A percentile compares a stretch with the other conserved stretches of the same genome.
Conservation (phyloP, 495 filamentous ascomycete species). For the Penicillium waksmanii region DNA sequence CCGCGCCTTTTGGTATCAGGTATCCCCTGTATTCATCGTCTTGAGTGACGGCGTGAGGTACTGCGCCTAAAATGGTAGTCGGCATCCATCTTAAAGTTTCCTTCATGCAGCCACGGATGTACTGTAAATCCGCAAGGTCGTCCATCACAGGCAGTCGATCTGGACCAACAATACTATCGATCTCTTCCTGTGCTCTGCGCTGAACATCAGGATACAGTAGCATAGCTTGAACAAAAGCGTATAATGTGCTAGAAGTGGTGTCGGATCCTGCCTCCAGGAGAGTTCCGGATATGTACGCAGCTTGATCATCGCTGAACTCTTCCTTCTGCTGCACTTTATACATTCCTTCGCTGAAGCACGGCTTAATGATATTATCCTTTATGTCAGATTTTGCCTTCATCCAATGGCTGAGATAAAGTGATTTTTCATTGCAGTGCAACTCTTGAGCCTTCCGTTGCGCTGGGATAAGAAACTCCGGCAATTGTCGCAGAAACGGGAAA, state of each 20-base stretch:
- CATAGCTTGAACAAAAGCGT: constrained; percentile 49
- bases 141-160: constrained; percentile 30
- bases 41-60: constrained; percentile 57
- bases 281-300: constrained; percentile 45
- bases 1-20: constrained; percentile 50
- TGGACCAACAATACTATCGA: constrained; percentile 30
- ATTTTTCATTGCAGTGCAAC: constrained; percentile 34
- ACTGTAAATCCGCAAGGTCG: constrained; percentile 35
- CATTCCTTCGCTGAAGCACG: constrained; percentile 36
- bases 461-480: constrained; percentile 34
- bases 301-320: constrained; percentile 37
- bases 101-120: constrained; percentile 42
- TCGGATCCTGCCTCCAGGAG: constrained; percentile 50
- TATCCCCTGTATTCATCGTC: constrained; percentile 60
- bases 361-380: constrained; percentile 32
- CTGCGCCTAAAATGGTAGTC: constrained; percentile 44
- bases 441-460: constrained; percentile 41
- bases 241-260: constrained; percentile 43
- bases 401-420: constrained; percentile 44
- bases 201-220: constrained; percentile 47
- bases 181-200: constrained; percentile 55
- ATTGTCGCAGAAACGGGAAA: constrained; percentile 31
- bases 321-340: constrained; percentile 39
- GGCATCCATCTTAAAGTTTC: constrained; percentile 49
- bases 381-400: constrained; percentile 38